Conservation (phyloP, 495 filamentous ascomycete species). For the Aspergillus sclerotiicarbonarius region DNA sequence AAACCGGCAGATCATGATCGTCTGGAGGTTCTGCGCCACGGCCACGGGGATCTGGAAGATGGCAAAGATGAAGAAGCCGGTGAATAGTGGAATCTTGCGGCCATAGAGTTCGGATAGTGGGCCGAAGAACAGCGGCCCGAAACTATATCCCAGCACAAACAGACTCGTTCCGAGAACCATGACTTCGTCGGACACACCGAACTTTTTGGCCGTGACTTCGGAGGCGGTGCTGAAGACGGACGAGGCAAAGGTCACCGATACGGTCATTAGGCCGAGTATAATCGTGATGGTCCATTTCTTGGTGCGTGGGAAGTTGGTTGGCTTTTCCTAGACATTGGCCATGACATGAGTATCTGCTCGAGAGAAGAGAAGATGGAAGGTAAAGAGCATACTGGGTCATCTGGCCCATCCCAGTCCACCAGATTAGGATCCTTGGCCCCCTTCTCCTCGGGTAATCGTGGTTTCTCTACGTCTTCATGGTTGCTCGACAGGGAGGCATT, state of each 20-base stretch:
- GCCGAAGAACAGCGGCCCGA: conserved; percentile 51
- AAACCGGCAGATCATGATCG: conserved; percentile 57
- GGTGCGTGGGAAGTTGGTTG: background rate
- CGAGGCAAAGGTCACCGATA: conserved; percentile 42
- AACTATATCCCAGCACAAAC: conserved; percentile 44
- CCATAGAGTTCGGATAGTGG: conserved; percentile 79
- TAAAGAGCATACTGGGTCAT: background rate
- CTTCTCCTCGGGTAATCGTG: background rate
- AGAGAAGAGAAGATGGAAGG: background rate
- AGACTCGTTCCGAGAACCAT: conserved; percentile 47
- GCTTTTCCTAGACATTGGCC: background rate
- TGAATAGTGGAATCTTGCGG: conserved; percentile 52
- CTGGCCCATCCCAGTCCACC: conserved; percentile 2
- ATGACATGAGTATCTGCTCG: background rate
- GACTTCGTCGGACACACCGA: conserved; percentile 41
- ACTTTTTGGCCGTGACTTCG: conserved; percentile 32
- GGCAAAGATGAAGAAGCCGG: conserved; percentile 48
- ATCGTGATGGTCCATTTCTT: background rate
- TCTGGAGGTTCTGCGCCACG: conserved; percentile 50
- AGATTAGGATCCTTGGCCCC: background rate
- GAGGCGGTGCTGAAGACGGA: conserved; percentile 44
- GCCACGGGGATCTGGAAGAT: conserved; percentile 58
- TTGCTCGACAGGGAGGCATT: background rate
- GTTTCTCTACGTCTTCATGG: conserved; percentile 4
- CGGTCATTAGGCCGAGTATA: conserved; percentile 1